A percentile compares a stretch with the other conserved stretches of the same genome.
Conservation (phyloP, 176 grass and related monocot species). For the Aegilops tauschii region DNA sequence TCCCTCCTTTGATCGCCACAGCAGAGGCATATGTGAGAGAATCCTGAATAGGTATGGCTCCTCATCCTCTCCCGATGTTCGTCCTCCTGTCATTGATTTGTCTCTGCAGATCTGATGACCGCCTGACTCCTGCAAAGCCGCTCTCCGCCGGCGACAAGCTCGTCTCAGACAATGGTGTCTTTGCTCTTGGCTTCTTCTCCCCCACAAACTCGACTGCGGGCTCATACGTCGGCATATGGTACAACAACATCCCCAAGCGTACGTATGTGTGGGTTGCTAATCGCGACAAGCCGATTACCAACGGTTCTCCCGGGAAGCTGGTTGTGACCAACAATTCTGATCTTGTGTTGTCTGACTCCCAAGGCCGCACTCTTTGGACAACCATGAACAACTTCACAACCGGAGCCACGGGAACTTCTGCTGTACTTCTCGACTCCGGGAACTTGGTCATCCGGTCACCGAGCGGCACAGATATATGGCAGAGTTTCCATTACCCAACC, state of each 20-base stretch:
- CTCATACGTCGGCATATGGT: conserved; percentile 45
- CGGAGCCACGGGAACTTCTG: not conserved
- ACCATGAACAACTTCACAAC: not conserved
- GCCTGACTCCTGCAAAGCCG: conserved; percentile 19
- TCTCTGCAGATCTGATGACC: conserved; percentile 20
- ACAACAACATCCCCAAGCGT: conserved; percentile 22
- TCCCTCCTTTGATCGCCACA: not conserved
- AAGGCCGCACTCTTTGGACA: not conserved
- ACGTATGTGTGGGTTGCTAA: not conserved
- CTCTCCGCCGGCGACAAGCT: conserved; percentile 20
- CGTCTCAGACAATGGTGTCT: conserved; percentile 18
- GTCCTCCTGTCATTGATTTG: conserved; percentile 4
- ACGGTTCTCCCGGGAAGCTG: not conserved
- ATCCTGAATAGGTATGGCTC: conserved; percentile 10
- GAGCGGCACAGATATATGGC: conserved; percentile 15
- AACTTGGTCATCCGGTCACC: conserved; percentile 29
- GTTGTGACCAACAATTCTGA: not conserved
- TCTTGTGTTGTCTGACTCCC: not conserved
- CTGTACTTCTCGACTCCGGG: not conserved
- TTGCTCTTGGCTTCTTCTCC: conserved; percentile 50
- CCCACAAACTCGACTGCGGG: not conserved
- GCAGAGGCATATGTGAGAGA: not conserved
- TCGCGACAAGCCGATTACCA: not conserved
- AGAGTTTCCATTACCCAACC: conserved; percentile 33
- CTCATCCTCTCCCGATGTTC: too few species aligned